Evolutionary conservation across 805 yeast genomes (phyloP).

Genomic region (Lachancea quebecensis): DNA sequence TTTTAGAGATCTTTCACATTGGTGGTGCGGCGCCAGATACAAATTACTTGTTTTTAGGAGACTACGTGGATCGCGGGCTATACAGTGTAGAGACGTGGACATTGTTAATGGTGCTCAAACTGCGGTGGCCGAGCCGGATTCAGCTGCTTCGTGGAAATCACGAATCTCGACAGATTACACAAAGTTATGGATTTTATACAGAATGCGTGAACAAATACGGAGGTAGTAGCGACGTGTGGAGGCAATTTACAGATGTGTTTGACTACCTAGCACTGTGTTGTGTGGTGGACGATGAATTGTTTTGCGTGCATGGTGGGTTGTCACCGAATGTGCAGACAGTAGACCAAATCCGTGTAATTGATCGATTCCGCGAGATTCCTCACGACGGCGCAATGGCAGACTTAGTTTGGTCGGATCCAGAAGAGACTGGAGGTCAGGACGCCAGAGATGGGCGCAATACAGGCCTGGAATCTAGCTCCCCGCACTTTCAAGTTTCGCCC

Average conservation of each 20-base stretch:
- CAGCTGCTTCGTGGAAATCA: slow-evolving; percentile 89
- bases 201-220: slow-evolving; percentile 92
- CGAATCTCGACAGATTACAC: slow-evolving; percentile 94
- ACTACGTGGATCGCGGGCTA: slow-evolving; percentile 93
- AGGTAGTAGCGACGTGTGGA: slow-evolving; percentile 68
- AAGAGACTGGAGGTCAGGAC: slow-evolving; percentile 64
- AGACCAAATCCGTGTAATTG: slow-evolving; percentile 86
- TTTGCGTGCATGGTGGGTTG: slow-evolving; percentile 95
- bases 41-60: slow-evolving; percentile 88
- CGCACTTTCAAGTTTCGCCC: slow-evolving; percentile 83
- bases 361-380: slow-evolving; percentile 90
- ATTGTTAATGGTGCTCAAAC: slow-evolving; percentile 69
- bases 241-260: slow-evolving; percentile 82
- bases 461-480: neutral
- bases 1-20: slow-evolving; percentile 84
- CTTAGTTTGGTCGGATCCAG: slow-evolving; percentile 97
- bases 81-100: slow-evolving; percentile 91
- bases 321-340: slow-evolving; percentile 92
- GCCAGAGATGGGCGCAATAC: slow-evolving; percentile 12
- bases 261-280: slow-evolving; percentile 86
- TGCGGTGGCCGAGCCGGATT: slow-evolving; percentile 82
- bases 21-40: slow-evolving; percentile 94
- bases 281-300: slow-evolving; percentile 80
- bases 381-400: slow-evolving; percentile 99
- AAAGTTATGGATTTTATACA: slow-evolving; percentile 93